These are phyloP conservation scores for Diaporthe batatas DNA, from an alignment of 2,329 filamentous ascomycete species.

Conservation along the genomic window DNA sequence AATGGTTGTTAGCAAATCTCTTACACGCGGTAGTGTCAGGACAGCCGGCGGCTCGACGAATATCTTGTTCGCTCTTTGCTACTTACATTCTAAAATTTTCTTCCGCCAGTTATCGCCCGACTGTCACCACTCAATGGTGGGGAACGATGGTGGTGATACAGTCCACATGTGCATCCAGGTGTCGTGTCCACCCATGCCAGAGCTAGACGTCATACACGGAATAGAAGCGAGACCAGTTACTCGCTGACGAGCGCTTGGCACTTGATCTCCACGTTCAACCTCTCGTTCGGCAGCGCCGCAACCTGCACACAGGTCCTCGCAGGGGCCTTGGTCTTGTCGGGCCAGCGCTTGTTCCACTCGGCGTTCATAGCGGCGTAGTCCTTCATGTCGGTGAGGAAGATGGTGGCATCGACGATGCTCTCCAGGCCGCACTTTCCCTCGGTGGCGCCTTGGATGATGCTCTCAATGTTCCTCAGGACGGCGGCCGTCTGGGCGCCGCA, in stretches of 20 bases:
- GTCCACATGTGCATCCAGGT: not conserved
- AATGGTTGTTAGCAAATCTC: not conserved
- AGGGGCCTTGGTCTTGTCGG: conserved; percentile 50
- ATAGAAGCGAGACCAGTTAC: not conserved
- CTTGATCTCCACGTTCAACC: conserved; percentile 52
- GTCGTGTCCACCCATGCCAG: not conserved
- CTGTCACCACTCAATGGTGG: not conserved
- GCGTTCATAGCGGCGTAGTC: conserved; percentile 53
- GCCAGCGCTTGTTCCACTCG: conserved; percentile 53
- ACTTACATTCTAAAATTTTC: too few relatives aligned
- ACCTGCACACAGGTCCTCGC: conserved; percentile 53
- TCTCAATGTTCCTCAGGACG: conserved; percentile 51
- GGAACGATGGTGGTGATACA: not conserved
- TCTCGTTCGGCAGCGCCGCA: conserved; percentile 50
- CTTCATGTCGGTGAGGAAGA: conserved; percentile 51
- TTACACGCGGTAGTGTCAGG: not conserved
- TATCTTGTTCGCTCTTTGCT: not conserved
- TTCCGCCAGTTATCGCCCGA: not conserved
- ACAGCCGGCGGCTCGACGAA: not conserved
- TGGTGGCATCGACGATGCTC: conserved; percentile 52
- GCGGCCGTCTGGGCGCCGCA: conserved; percentile 51
- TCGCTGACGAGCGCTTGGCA: conserved; percentile 44
- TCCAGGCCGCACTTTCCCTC: conserved; percentile 48
- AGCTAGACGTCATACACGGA: too few relatives aligned
- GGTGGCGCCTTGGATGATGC: conserved; percentile 49